Conservation (phyloP, 1,284 basidiomycete genomes). For the Earliella scabrosa region DNA sequence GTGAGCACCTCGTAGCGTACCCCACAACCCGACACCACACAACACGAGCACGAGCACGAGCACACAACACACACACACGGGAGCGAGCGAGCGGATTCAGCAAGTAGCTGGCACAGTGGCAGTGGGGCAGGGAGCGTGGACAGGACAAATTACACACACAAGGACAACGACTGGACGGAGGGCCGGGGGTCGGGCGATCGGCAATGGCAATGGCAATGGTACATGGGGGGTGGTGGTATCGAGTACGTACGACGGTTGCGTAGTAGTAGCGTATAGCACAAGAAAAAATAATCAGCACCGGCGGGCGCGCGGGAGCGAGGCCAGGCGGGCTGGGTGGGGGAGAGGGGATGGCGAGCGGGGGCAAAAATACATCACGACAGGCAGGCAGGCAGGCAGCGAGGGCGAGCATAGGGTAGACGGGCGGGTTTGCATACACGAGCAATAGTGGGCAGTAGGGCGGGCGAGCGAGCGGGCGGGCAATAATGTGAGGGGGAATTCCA, state of each 20-base stretch:
- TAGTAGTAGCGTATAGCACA: constrained; percentile 16
- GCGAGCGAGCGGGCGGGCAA: not conserved
- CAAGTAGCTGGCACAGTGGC: too few species aligned
- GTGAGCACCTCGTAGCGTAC: too few species aligned
- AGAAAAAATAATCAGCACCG: constrained; percentile 3
- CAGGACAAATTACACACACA: not conserved
- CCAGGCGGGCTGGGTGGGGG: not conserved
- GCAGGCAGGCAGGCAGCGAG: not conserved
- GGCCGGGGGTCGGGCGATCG: not conserved
- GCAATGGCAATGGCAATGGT: not conserved
- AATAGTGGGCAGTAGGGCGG: too few species aligned
- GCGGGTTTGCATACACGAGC: constrained; percentile 1
- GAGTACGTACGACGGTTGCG: not conserved
- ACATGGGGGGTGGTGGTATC: not conserved
- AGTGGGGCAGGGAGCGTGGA: not conserved
- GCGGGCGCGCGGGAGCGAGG: not conserved
- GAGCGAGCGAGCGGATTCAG: not conserved
- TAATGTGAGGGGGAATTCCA: constrained; percentile 1
- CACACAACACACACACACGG: too few species aligned
- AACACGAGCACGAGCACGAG: too few species aligned
- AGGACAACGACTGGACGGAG: not conserved
- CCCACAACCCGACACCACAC: too few species aligned
- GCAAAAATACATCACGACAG: constrained; percentile 3
- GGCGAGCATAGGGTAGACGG: constrained; percentile 10
- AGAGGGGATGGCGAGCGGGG: constrained; percentile 1